A percentile compares a stretch with the other conserved stretches of the same genome.
These are phyloP conservation scores for Dendrobium huoshanense DNA, from an alignment of 106 monocot genomes.

Conservation along the genomic window DNA sequence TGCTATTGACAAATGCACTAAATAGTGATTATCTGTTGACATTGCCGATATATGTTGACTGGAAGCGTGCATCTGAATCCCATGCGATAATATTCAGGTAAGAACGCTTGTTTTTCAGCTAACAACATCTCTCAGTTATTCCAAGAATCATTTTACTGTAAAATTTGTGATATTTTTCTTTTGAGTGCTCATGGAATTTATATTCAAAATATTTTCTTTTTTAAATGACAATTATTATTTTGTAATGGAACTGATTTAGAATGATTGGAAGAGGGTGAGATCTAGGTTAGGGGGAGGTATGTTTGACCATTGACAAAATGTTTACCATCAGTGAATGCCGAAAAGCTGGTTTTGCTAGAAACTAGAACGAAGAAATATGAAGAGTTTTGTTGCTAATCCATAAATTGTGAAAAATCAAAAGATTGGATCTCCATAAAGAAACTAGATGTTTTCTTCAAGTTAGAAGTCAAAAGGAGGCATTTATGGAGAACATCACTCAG, in stretches of 20 bases:
- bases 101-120: background rate
- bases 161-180: constrained; percentile 1
- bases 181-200: background rate
- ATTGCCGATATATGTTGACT: constrained; percentile 91
- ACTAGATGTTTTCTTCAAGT: background rate
- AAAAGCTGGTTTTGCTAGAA: background rate
- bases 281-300: background rate
- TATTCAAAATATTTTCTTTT: background rate
- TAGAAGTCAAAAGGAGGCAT: background rate
- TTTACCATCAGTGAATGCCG: background rate
- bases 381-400: background rate
- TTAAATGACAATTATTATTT: background rate
- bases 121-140: background rate
- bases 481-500: too few species aligned
- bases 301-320: background rate
- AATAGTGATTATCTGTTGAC: constrained; percentile 92
- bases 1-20: constrained; percentile 65
- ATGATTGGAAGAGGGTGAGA: background rate
- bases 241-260: background rate
- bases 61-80: constrained; percentile 84
- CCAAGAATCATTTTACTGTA: background rate
- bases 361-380: background rate
- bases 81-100: constrained; percentile 96
- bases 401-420: background rate
- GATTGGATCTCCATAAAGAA: background rate